Percentiles rank a stretch among this genome's conserved stretches.
Evolutionary conservation across 2,329 filamentous ascomycete genomes (phyloP).

Genomic region (Colletotrichum viniferum): DNA sequence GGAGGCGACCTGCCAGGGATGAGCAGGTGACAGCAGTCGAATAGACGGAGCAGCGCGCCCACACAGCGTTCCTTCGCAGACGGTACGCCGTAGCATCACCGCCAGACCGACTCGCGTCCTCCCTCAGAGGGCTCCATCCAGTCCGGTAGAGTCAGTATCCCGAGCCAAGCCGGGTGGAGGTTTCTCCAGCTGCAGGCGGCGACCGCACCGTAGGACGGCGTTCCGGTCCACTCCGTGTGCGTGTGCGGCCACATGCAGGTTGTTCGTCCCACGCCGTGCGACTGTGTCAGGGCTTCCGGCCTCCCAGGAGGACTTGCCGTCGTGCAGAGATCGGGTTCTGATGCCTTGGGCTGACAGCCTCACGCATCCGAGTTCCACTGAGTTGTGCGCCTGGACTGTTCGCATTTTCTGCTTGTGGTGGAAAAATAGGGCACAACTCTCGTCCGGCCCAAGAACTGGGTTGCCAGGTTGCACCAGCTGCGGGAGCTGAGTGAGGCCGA

Average conservation of each 20-base stretch:
- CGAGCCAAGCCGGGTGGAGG: not conserved
- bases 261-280: not conserved
- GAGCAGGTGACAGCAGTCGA: not conserved
- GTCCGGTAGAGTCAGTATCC: conserved; percentile 1
- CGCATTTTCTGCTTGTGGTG: not conserved
- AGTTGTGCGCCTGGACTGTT: not conserved
- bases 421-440: not conserved
- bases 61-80: not conserved
- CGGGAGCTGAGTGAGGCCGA: conserved; percentile 42
- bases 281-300: not conserved
- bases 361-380: not conserved
- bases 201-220: not conserved
- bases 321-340: not conserved
- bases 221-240: not conserved
- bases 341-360: not conserved
- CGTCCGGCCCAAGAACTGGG: conserved; percentile 35
- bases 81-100: not conserved
- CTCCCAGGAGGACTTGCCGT: not conserved
- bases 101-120: not conserved
- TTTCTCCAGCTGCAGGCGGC: not conserved
- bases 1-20: conserved; percentile 9
- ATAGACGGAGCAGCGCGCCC: not conserved
- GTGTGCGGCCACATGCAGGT: conserved; percentile 17
- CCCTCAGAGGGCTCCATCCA: not conserved
- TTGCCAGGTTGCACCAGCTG: conserved; percentile 41